Evolutionary conservation across 371 early-diverging fungal species (phyloP).

Genomic region (Mortierella sp.): DNA sequence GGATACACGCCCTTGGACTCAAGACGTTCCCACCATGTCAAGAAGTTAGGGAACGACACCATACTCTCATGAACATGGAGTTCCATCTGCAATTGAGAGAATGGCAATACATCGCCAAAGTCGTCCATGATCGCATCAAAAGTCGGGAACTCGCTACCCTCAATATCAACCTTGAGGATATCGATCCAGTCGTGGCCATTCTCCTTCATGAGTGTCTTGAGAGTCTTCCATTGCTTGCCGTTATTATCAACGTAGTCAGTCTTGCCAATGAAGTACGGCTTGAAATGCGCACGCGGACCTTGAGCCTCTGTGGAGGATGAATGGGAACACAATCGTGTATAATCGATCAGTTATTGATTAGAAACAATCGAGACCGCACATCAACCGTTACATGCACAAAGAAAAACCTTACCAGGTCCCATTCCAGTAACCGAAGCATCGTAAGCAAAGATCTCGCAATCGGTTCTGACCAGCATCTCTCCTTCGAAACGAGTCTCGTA

Average conservation of each 20-base stretch:
- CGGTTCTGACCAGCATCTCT: conserved; percentile 47
- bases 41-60: conserved; percentile 21
- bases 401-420: conserved; percentile 32
- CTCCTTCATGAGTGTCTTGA: conserved; percentile 42
- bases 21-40: conserved; percentile 45
- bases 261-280: conserved; percentile 30
- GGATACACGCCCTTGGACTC: conserved; percentile 36
- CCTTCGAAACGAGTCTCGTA: conserved; percentile 48
- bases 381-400: not conserved
- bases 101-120: conserved; percentile 37
- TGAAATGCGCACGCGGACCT: conserved; percentile 23
- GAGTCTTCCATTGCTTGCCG: conserved; percentile 21
- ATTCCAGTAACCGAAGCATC: conserved; percentile 38
- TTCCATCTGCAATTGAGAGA: conserved; percentile 46
- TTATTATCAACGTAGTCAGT: conserved; percentile 10
- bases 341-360: not conserved
- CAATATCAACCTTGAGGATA: conserved; percentile 46
- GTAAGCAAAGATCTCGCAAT: conserved; percentile 41
- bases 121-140: conserved; percentile 46
- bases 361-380: not conserved
- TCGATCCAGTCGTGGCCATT: conserved; percentile 53
- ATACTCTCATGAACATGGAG: conserved; percentile 20
- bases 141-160: conserved; percentile 30
- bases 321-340: not conserved
- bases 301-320: conserved; percentile 6